Conservation (phyloP, 192 early-diverging fungal genomes). For the Coemansia sp. region DNA sequence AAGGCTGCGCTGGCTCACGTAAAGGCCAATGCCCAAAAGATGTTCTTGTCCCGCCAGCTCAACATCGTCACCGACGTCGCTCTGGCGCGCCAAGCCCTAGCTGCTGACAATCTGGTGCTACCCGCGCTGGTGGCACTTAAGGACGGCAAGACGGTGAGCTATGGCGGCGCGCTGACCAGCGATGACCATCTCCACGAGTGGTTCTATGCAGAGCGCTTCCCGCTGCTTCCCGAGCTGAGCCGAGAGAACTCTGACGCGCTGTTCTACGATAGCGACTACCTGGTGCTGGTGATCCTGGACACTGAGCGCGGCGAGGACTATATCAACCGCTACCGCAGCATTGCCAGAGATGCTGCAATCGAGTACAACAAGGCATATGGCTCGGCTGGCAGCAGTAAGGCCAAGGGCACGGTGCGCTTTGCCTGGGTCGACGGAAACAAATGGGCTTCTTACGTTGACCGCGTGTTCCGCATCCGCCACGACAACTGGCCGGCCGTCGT, state of each 20-base stretch:
- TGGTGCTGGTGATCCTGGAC: slow-evolving; percentile 67
- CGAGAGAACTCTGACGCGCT: slow-evolving; percentile 66
- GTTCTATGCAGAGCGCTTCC: slow-evolving; percentile 64
- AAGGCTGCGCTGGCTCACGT: slow-evolving; percentile 23
- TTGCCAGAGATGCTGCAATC: slow-evolving; percentile 23
- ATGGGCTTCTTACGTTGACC: slow-evolving; percentile 60
- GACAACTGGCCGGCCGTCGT: slow-evolving; percentile 44
- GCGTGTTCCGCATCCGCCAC: slow-evolving; percentile 51
- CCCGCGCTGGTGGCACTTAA: slow-evolving; percentile 63
- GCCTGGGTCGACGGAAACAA: slow-evolving; percentile 61
- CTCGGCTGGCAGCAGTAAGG: not conserved
- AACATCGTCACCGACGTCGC: slow-evolving; percentile 16
- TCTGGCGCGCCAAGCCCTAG: slow-evolving; percentile 12
- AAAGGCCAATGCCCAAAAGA: slow-evolving; percentile 40
- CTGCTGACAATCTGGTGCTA: slow-evolving; percentile 4
- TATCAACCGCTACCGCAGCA: slow-evolving; percentile 11
- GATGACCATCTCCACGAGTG: slow-evolving; percentile 54
- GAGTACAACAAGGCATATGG: slow-evolving; percentile 14
- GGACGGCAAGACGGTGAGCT: slow-evolving; percentile 46
- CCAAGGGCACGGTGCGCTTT: slow-evolving; percentile 52
- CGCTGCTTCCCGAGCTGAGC: slow-evolving; percentile 63
- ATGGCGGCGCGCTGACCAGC: slow-evolving; percentile 32
- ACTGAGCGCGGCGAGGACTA: slow-evolving; percentile 17
- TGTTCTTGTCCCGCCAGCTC: slow-evolving; percentile 45
- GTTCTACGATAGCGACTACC: slow-evolving; percentile 61